Conservation (phyloP, 805 yeast genomes). For the Kregervanrija delftensis region DNA sequence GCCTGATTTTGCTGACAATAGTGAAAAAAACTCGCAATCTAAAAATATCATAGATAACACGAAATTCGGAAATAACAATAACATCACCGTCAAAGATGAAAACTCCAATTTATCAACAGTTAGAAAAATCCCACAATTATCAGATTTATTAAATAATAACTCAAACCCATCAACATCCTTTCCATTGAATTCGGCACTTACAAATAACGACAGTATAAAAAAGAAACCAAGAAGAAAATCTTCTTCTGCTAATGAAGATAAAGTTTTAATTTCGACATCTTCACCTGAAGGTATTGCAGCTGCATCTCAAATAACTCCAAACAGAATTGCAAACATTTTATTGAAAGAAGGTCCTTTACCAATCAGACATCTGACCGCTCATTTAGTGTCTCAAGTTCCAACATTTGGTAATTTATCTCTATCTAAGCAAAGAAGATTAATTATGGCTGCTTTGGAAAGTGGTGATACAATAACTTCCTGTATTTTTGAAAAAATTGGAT, state of each 20-base stretch:
- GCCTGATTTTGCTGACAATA: too few species aligned
- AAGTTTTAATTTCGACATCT: conserved; percentile 52
- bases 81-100: too few species aligned
- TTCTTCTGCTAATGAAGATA: conserved; percentile 17
- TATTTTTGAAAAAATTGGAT: conserved; percentile 86
- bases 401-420: conserved; percentile 75
- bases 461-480: conserved; percentile 56
- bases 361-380: conserved; percentile 80
- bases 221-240: conserved; percentile 5
- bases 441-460: conserved; percentile 81
- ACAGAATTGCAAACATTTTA: conserved; percentile 62
- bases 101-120: too few species aligned
- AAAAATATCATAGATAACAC: too few species aligned
- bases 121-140: too few species aligned
- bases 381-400: conserved; percentile 64
- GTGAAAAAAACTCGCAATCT: too few species aligned
- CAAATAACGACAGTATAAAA: background rate
- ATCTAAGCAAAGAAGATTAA: conserved; percentile 83
- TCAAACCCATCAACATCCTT: too few species aligned
- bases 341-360: conserved; percentile 80
- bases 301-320: conserved; percentile 78
- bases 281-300: conserved; percentile 87
- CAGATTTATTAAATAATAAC: too few species aligned
- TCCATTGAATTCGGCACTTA: background rate
- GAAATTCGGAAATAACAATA: too few species aligned